Percentiles rank a stretch among this genome's conserved stretches.
phyloP scores from a whole-genome alignment of 2,329 filamentous ascomycete species.

The Aspergillus floridensis region DNA sequence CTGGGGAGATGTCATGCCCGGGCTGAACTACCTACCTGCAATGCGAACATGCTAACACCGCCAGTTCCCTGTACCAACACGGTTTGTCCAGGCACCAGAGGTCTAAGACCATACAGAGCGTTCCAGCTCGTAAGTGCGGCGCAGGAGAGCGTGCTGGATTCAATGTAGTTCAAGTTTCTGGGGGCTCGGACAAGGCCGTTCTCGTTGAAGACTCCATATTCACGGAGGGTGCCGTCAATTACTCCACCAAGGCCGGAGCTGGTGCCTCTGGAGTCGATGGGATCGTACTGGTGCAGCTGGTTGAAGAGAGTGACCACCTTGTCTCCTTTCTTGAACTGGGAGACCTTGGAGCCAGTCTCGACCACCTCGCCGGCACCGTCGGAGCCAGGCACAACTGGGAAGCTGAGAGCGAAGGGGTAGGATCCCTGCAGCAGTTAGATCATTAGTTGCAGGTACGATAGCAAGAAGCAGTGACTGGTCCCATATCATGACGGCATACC shows the following conservation, averaged over 20 bases:
- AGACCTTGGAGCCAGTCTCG: conserved; percentile 55
- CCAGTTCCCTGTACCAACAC: conserved; percentile 62
- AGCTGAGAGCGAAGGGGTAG: conserved; percentile 33
- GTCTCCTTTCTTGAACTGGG: conserved; percentile 57
- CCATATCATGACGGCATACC: conserved; percentile 30
- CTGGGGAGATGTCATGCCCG: not conserved
- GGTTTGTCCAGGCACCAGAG: conserved; percentile 54
- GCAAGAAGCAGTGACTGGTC: conserved; percentile 21
- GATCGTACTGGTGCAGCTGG: conserved; percentile 54
- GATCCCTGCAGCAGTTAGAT: conserved; percentile 23
- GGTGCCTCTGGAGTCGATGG: conserved; percentile 39
- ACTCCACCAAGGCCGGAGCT: conserved; percentile 65
- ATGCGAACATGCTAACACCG: conserved; percentile 57
- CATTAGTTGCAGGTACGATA: not conserved
- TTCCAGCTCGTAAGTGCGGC: conserved; percentile 66
- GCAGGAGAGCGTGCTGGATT: conserved; percentile 59
- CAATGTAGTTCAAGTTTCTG: conserved; percentile 50
- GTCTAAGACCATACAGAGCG: conserved; percentile 57
- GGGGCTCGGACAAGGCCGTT: conserved; percentile 65
- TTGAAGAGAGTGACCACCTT: conserved; percentile 59
- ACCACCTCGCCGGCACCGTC: conserved; percentile 48
- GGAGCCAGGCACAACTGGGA: conserved; percentile 35
- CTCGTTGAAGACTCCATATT: conserved; percentile 67
- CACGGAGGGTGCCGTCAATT: conserved; percentile 65
- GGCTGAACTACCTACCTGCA: conserved; percentile 42